phyloP scores from a whole-genome alignment of 495 filamentous ascomycete species.

The Neurospora intermedia region DNA sequence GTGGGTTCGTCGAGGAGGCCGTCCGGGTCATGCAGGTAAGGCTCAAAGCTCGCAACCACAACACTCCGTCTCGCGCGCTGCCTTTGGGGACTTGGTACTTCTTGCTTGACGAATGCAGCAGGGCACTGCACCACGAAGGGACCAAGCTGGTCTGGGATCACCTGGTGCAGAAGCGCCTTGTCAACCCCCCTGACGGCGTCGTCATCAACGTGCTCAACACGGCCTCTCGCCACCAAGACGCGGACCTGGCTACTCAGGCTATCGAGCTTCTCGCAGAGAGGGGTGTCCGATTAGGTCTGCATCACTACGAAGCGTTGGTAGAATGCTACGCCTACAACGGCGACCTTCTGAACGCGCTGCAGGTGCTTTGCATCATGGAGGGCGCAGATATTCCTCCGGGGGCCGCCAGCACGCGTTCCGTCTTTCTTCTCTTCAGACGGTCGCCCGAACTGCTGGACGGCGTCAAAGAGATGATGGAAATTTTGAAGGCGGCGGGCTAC shows the following conservation, averaged over 20 bases:
- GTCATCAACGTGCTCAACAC: constrained; percentile 55
- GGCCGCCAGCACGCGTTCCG: constrained; percentile 44
- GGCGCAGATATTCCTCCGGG: constrained; percentile 43
- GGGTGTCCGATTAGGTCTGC: constrained; percentile 38
- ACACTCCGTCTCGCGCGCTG: constrained; percentile 30
- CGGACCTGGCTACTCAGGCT: constrained; percentile 54
- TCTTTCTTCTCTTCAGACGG: constrained; percentile 32
- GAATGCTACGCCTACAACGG: constrained; percentile 50
- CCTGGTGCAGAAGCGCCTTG: constrained; percentile 50
- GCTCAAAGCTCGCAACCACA: constrained; percentile 27
- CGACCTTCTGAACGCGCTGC: constrained; percentile 45
- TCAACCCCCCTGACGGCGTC: constrained; percentile 56
- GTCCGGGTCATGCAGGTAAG: constrained; percentile 50
- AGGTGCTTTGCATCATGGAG: constrained; percentile 58
- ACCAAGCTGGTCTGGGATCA: constrained; percentile 46
- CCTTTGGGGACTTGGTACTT: constrained; percentile 48
- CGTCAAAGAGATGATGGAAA: constrained; percentile 44
- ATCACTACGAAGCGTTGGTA: constrained; percentile 70
- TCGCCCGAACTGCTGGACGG: constrained; percentile 21
- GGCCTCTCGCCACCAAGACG: constrained; percentile 55
- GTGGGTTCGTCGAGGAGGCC: constrained; percentile 66
- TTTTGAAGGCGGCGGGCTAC: constrained; percentile 34
- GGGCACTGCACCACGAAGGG: constrained; percentile 26
- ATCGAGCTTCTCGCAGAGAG: constrained; percentile 47
- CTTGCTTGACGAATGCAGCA: constrained; percentile 58